Evolutionary conservation across 306 rosid genomes (phyloP).

Genomic region (Styphnolobium japonicum): DNA sequence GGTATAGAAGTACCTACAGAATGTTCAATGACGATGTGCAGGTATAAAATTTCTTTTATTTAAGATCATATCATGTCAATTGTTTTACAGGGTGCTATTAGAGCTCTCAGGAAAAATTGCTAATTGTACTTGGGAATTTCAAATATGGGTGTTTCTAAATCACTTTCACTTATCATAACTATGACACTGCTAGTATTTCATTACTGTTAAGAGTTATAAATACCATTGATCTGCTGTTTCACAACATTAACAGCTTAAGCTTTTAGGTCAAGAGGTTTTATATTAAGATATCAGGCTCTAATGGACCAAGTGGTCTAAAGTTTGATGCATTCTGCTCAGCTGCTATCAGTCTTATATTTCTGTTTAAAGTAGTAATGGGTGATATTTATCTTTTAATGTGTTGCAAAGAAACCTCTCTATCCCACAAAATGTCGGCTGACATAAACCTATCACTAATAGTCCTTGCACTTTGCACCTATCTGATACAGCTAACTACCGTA

Average conservation of each 20-base stretch:
- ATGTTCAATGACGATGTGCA: constrained; percentile 99
- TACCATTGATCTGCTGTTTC: neutral
- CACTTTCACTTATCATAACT: neutral
- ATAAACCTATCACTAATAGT: no score
- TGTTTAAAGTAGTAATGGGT: neutral
- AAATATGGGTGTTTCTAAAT: neutral
- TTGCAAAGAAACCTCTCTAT: no score
- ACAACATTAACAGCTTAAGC: neutral
- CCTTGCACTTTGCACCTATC: no score
- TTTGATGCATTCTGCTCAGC: neutral
- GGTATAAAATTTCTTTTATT: constrained; percentile 45
- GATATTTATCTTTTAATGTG: no score
- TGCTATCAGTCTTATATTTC: neutral
- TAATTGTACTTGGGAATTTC: neutral
- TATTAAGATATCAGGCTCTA: neutral
- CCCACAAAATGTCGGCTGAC: no score
- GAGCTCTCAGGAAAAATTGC: neutral
- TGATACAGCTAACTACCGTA: no score
- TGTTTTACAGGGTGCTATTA: neutral
- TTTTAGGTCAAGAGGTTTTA: neutral
- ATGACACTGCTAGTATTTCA: neutral
- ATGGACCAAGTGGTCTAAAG: neutral
- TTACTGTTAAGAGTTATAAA: neutral
- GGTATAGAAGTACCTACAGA: constrained; percentile 86
- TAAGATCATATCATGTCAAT: neutral